phyloP scores from a whole-genome alignment of 2,329 filamentous ascomycete genomes.

The Cercospora janseana region DNA sequence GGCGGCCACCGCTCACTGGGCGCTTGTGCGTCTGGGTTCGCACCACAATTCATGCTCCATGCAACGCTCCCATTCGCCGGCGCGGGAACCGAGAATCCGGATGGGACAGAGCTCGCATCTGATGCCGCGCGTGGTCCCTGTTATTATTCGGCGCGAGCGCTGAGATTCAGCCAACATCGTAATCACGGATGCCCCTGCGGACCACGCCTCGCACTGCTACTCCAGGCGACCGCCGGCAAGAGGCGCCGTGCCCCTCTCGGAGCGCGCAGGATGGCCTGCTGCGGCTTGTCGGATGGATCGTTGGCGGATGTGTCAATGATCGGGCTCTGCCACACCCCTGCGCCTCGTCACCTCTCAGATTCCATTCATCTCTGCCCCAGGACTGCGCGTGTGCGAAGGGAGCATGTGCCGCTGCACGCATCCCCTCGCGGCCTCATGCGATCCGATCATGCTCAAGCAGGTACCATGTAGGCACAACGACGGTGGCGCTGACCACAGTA shows the following conservation, averaged over 20 bases:
- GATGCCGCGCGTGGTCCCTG: neutral
- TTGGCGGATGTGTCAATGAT: too few species aligned
- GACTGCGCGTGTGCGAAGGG: too few species aligned
- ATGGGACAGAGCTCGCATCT: neutral
- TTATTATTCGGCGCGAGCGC: neutral
- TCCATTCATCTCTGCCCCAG: too few species aligned
- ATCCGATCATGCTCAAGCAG: slow-evolving; percentile 2
- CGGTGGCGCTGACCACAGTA: slow-evolving; percentile 1
- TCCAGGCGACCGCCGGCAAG: neutral
- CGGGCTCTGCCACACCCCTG: too few species aligned
- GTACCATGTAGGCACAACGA: neutral
- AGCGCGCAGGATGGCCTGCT: too few species aligned
- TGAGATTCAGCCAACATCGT: slow-evolving; percentile 4
- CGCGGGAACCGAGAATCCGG: slow-evolving; percentile 1
- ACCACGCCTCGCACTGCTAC: neutral
- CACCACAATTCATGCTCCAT: neutral
- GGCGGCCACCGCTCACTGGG: neutral
- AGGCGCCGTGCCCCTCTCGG: neutral
- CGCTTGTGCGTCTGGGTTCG: neutral
- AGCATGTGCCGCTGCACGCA: too few species aligned
- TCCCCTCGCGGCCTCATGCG: neutral
- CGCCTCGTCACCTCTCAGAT: too few species aligned
- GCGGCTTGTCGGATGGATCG: neutral
- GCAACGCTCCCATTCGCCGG: slow-evolving; percentile 5
- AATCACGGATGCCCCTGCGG: slow-evolving; percentile 5